Conservation (phyloP, 164 flowering plant genomes). For the Tetracentron sinense region DNA sequence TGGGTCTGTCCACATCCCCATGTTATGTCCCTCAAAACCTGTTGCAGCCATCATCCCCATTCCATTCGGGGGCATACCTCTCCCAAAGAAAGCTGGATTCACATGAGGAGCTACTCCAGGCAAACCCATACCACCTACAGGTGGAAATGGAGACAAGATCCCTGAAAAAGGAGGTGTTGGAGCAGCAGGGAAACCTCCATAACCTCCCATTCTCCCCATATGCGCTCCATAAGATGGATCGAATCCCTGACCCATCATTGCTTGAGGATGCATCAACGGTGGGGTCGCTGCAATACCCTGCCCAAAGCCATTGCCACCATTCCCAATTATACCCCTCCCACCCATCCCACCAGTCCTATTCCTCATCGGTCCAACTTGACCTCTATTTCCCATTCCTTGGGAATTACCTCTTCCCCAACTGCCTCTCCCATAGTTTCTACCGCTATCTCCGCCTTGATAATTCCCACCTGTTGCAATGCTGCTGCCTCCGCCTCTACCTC, state of each 20-base stretch:
- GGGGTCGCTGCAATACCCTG: slow-evolving; percentile 61
- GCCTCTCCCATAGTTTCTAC: slow-evolving; percentile 64
- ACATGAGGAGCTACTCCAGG: slow-evolving; percentile 91
- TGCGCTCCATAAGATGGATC: slow-evolving; percentile 75
- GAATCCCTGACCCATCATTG: slow-evolving; percentile 89
- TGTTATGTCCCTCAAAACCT: slow-evolving; percentile 64
- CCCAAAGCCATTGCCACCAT: slow-evolving; percentile 65
- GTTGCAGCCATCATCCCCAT: slow-evolving; percentile 83
- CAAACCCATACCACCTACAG: slow-evolving; percentile 65
- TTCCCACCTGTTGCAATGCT: slow-evolving; percentile 50
- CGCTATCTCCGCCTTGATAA: slow-evolving; percentile 59
- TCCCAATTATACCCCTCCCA: slow-evolving; percentile 67
- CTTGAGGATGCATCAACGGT: slow-evolving; percentile 69
- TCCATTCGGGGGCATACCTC: slow-evolving; percentile 74
- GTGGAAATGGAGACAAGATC: slow-evolving; percentile 60
- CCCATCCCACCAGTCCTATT: slow-evolving; percentile 62
- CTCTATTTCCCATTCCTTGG: slow-evolving; percentile 60
- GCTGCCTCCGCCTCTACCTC: slow-evolving; percentile 36
- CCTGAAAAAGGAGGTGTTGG: slow-evolving; percentile 69
- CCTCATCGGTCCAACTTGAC: slow-evolving; percentile 67
- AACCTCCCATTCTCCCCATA: slow-evolving; percentile 77
- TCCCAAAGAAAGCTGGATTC: slow-evolving; percentile 71
- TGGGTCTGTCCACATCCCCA: slow-evolving; percentile 91
- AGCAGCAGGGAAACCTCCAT: slow-evolving; percentile 72
- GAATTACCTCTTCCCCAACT: slow-evolving; percentile 70